phyloP scores from a whole-genome alignment of 345 rosid genomes.

The Camelina hispida region DNA sequence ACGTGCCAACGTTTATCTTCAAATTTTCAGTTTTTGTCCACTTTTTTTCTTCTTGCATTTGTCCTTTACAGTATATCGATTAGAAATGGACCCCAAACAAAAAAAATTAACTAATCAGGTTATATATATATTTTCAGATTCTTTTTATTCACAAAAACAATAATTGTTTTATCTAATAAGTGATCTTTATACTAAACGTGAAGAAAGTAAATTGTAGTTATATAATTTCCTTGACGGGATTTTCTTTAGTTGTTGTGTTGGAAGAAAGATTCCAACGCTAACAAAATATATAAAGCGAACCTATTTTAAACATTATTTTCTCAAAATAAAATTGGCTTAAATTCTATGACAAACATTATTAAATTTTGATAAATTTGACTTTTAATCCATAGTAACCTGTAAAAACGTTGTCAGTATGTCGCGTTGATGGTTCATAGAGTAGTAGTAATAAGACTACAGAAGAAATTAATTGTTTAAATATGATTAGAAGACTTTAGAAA shows the following conservation, averaged over 20 bases:
- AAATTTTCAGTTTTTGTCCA: too few species aligned
- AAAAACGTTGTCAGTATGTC: too few species aligned
- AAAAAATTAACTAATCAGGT: neutral
- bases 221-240: conserved; percentile 13
- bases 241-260: conserved; percentile 7
- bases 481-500: too few species aligned
- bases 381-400: too few species aligned
- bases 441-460: too few species aligned
- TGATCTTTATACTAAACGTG: conserved; percentile 11
- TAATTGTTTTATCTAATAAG: neutral
- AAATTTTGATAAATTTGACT: too few species aligned
- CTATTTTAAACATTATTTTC: neutral
- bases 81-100: too few species aligned
- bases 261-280: conserved; percentile 3
- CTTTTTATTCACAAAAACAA: neutral
- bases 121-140: neutral
- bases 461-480: too few species aligned
- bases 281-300: neutral
- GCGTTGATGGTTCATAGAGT: too few species aligned
- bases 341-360: too few species aligned
- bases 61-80: neutral
- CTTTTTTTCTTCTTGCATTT: neutral
- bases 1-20: neutral
- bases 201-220: neutral
- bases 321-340: too few species aligned